These are phyloP conservation scores for Cladosporium halotolerans DNA, from an alignment of 2,329 filamentous ascomycete genomes.

Conservation along the genomic window DNA sequence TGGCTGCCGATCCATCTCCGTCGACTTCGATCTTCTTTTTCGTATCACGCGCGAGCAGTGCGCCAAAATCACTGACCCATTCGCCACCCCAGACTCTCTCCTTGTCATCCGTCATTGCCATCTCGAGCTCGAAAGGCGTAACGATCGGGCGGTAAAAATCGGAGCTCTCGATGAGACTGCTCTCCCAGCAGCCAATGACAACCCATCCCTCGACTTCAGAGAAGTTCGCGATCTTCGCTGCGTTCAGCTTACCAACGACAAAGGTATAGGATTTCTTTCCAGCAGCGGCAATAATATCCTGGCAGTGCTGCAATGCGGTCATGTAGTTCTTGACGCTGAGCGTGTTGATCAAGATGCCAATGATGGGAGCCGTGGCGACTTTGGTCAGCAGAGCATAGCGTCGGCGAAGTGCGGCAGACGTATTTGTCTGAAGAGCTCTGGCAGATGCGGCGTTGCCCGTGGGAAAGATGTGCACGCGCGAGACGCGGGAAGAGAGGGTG, in stretches of 20 bases:
- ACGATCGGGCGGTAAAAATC: conserved; percentile 85
- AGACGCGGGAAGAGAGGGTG: conserved; percentile 76
- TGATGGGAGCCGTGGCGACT: conserved; percentile 72
- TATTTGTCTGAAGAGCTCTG: conserved; percentile 42
- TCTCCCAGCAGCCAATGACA: conserved; percentile 97
- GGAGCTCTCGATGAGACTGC: conserved; percentile 79
- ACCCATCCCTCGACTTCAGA: conserved; percentile 94
- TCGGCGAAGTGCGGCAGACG: conserved; percentile 61
- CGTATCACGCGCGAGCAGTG: conserved; percentile 45
- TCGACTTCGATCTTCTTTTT: conserved; percentile 26
- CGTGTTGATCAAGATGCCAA: conserved; percentile 94
- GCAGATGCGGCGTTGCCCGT: conserved; percentile 34
- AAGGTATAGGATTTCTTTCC: conserved; percentile 96
- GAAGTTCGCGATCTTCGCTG: conserved; percentile 94
- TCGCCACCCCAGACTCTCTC: conserved; percentile 77
- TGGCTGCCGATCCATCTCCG: background rate
- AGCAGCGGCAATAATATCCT: conserved; percentile 63
- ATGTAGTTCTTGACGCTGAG: conserved; percentile 89
- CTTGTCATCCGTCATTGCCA: conserved; percentile 69
- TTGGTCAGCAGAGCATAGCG: conserved; percentile 82
- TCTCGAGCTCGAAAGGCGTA: conserved; percentile 86
- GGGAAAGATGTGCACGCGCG: conserved; percentile 70
- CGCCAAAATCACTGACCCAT: conserved; percentile 84
- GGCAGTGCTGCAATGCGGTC: conserved; percentile 67
- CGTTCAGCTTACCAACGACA: conserved; percentile 92